A percentile compares a stretch with the other conserved stretches of the same genome.
phyloP scores from a whole-genome alignment of 352 stramenopile genomes.

The Albugo laibachii region DNA sequence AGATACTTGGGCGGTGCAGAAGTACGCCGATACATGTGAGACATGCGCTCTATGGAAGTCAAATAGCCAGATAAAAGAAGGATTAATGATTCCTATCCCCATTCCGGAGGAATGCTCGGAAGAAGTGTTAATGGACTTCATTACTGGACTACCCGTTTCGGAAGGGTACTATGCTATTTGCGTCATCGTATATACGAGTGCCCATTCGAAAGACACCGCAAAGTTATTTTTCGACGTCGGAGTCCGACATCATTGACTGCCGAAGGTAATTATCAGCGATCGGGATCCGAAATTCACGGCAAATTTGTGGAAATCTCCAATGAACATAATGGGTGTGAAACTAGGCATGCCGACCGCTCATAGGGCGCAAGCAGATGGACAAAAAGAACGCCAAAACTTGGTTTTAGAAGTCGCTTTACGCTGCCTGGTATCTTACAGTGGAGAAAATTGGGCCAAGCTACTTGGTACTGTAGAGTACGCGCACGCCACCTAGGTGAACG shows the following conservation, averaged over 20 bases:
- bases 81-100: conserved; percentile 4
- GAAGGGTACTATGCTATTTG: conserved; percentile 5
- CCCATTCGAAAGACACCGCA: not conserved
- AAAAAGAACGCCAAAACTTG: conserved; percentile 4
- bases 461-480: conserved; percentile 12
- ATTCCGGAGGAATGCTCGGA: conserved; percentile 7
- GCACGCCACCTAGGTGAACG: conserved; percentile 6
- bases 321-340: conserved; percentile 4
- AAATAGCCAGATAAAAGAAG: conserved; percentile 2
- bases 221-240: conserved; percentile 7
- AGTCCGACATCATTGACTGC: conserved; percentile 7
- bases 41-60: conserved; percentile 3
- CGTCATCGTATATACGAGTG: conserved; percentile 6
- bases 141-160: conserved; percentile 8
- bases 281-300: conserved; percentile 11
- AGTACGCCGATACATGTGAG: conserved; percentile 5
- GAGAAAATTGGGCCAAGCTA: conserved; percentile 6
- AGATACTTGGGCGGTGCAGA: conserved; percentile 2
- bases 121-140: conserved; percentile 6
- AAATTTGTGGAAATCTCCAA: conserved; percentile 3
- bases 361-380: conserved; percentile 4
- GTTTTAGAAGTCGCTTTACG: conserved; percentile 5
- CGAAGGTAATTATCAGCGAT: conserved; percentile 6
- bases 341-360: conserved; percentile 2
- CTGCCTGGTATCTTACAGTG: conserved; percentile 8